phyloP scores from a whole-genome alignment of 2,329 filamentous ascomycete species.

The Aspergillus carbonarius region DNA sequence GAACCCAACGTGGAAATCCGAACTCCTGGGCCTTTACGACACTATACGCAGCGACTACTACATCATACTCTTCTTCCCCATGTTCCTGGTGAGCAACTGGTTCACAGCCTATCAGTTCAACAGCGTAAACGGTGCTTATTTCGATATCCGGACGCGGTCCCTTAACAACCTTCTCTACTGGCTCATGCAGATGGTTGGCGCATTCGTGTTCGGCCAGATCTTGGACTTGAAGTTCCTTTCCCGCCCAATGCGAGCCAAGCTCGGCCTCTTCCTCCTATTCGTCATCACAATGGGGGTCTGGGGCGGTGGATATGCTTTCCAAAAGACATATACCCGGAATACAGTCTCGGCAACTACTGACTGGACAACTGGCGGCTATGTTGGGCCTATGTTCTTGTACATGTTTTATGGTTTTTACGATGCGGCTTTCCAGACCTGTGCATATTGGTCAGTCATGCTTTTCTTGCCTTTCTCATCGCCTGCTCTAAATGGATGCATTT shows the following conservation, averaged over 20 bases:
- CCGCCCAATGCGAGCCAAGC: constrained; percentile 67
- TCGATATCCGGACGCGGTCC: constrained; percentile 72
- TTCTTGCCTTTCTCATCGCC: not conserved
- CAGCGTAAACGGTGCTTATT: constrained; percentile 67
- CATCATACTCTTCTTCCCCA: constrained; percentile 74
- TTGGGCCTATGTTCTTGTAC: constrained; percentile 82
- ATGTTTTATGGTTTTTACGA: constrained; percentile 91
- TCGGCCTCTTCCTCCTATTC: constrained; percentile 62
- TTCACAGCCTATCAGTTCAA: constrained; percentile 82
- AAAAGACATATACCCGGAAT: constrained; percentile 59
- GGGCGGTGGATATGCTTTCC: constrained; percentile 80
- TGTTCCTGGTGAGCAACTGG: constrained; percentile 78
- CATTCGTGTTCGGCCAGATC: constrained; percentile 68
- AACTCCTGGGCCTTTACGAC: constrained; percentile 73
- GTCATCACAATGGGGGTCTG: constrained; percentile 73
- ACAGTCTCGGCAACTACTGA: constrained; percentile 49
- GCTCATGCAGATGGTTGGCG: constrained; percentile 73
- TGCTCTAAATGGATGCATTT: not conserved
- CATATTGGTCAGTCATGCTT: constrained; percentile 69
- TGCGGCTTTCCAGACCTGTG: constrained; percentile 82
- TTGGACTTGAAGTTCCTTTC: constrained; percentile 63
- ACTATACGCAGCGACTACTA: constrained; percentile 69
- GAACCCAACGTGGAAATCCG: constrained; percentile 81
- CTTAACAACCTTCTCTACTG: constrained; percentile 81
- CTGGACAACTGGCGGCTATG: constrained; percentile 67